These are phyloP conservation scores for Ramaria sp. DNA, from an alignment of 768 basidiomycete species.

Conservation along the genomic window DNA sequence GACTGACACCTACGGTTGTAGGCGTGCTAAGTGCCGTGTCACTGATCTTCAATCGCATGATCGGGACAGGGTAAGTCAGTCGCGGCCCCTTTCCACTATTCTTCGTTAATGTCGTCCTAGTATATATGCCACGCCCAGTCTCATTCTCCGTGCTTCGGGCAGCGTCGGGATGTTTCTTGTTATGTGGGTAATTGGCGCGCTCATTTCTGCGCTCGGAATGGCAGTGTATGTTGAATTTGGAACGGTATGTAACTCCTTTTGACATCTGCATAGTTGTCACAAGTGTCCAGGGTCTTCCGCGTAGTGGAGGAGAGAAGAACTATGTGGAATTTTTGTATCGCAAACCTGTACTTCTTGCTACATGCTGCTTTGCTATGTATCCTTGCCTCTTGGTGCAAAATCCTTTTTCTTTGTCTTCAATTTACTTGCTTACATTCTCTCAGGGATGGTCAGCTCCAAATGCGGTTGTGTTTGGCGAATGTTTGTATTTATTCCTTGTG, in stretches of 20 bases:
- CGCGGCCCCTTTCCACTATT: background rate
- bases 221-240: slow-evolving; percentile 69
- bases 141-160: slow-evolving; percentile 54
- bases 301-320: slow-evolving; percentile 68
- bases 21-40: slow-evolving; percentile 46
- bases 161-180: slow-evolving; percentile 58
- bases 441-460: slow-evolving; percentile 52
- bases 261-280: background rate
- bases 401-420: background rate
- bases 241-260: slow-evolving; percentile 33
- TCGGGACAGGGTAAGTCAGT: slow-evolving; percentile 53
- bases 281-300: slow-evolving; percentile 44
- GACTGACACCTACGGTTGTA: slow-evolving; percentile 13
- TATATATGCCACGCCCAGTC: slow-evolving; percentile 61
- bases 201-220: slow-evolving; percentile 55
- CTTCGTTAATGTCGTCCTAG: slow-evolving; percentile 22
- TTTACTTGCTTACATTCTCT: background rate
- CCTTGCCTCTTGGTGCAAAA: slow-evolving; percentile 44
- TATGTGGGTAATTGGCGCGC: slow-evolving; percentile 63
- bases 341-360: slow-evolving; percentile 48
- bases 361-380: slow-evolving; percentile 50
- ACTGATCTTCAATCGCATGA: slow-evolving; percentile 68
- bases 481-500: slow-evolving; percentile 23
- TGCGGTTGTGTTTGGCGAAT: slow-evolving; percentile 64
- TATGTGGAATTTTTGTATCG: slow-evolving; percentile 65